Percentiles rank a stretch among this genome's conserved stretches.
Conservation (phyloP, 176 grass and related monocot genomes). For the Eragrostis nindensis region DNA sequence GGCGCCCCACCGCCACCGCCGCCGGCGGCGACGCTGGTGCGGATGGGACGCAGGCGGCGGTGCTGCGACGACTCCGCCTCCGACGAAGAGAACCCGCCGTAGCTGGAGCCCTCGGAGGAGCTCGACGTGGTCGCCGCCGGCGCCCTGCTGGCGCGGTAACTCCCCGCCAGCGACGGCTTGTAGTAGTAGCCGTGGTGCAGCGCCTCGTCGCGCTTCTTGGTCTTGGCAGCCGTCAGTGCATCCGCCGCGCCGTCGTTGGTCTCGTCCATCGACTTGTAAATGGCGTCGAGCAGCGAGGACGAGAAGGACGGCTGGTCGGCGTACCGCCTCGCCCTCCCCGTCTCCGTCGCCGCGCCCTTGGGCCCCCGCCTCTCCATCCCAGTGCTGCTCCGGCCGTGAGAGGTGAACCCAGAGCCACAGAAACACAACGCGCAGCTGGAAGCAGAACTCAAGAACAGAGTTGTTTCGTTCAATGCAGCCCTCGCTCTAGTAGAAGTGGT, state of each 20-base stretch:
- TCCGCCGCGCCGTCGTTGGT: constrained; percentile 22
- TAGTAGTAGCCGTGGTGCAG: constrained; percentile 59
- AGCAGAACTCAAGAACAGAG: background rate
- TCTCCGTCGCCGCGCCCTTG: constrained; percentile 6
- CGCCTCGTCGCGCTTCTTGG: constrained; percentile 39
- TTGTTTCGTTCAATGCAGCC: background rate
- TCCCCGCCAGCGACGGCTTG: constrained; percentile 54
- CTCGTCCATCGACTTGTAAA: constrained; percentile 96
- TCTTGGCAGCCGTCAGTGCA: background rate
- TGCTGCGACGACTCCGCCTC: constrained; percentile 76
- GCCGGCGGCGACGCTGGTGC: constrained; percentile 10
- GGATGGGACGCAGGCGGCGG: constrained; percentile 53
- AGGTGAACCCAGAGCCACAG: too few relatives aligned
- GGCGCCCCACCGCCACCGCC: background rate
- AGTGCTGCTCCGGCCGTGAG: too few relatives aligned
- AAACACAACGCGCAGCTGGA: background rate
- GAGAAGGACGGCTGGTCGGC: constrained; percentile 93
- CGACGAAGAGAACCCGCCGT: constrained; percentile 92
- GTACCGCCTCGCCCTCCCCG: constrained; percentile 35
- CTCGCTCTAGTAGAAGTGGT: background rate
- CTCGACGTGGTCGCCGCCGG: constrained; percentile 71
- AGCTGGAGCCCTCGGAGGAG: constrained; percentile 95
- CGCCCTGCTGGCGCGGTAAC: constrained; percentile 56
- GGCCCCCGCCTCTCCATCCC: constrained; percentile 61
- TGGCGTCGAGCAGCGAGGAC: constrained; percentile 87